These are phyloP conservation scores for Pyrenochaeta sp. DNA, from an alignment of 2,329 filamentous ascomycete species.

Conservation along the genomic window DNA sequence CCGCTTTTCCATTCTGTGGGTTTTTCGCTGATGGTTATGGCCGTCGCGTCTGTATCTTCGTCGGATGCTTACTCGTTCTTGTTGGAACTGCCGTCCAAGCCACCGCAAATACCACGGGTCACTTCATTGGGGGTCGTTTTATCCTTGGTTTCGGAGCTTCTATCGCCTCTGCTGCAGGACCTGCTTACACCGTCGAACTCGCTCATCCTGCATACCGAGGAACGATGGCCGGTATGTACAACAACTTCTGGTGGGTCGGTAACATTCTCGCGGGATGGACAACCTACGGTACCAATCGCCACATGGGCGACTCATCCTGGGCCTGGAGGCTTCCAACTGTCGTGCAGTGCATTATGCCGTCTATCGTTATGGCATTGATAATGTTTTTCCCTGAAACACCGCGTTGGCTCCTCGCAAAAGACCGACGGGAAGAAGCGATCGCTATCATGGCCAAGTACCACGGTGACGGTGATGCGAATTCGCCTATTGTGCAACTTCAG, in stretches of 20 bases:
- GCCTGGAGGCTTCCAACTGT: conserved; percentile 62
- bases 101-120: conserved; percentile 56
- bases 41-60: conserved; percentile 64
- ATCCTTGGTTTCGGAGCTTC: conserved; percentile 60
- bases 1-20: conserved; percentile 57
- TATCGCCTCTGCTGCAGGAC: conserved; percentile 65
- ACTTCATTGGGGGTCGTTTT: conserved; percentile 62
- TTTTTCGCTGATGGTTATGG: conserved; percentile 55
- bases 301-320: conserved; percentile 51
- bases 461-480: conserved; percentile 55
- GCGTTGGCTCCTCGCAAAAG: conserved; percentile 60
- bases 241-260: conserved; percentile 57
- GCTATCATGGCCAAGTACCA: conserved; percentile 67
- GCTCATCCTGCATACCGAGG: conserved; percentile 69
- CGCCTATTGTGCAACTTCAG: conserved; percentile 48
- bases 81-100: conserved; percentile 62
- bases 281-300: conserved; percentile 51
- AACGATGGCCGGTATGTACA: conserved; percentile 66
- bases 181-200: conserved; percentile 68
- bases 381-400: conserved; percentile 68
- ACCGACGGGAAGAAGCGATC: conserved; percentile 64
- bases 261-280: conserved; percentile 65
- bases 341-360: conserved; percentile 39
- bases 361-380: conserved; percentile 57
- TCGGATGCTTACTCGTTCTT: conserved; percentile 63